Evolutionary conservation across 2,329 filamentous ascomycete genomes (phyloP).

Genomic region (Periconia sp.): DNA sequence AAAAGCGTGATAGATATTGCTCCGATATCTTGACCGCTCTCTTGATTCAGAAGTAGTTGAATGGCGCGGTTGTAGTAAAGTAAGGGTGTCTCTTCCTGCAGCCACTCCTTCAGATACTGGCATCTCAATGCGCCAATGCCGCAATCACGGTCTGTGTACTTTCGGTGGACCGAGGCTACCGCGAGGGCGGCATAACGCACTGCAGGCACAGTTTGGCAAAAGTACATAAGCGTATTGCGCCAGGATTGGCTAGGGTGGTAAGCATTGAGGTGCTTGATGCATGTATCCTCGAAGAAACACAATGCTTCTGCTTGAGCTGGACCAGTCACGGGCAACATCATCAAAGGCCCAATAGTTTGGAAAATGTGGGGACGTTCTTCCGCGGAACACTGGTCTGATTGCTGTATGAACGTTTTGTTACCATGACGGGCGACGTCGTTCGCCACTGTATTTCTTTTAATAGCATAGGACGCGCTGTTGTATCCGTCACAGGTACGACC

Average conservation of each 20-base stretch:
- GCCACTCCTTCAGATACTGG: background rate
- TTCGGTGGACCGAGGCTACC: background rate
- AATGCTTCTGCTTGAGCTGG: background rate
- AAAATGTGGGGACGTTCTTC: background rate
- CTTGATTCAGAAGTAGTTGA: background rate
- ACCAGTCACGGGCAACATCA: background rate
- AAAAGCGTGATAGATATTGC: background rate
- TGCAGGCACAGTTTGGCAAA: background rate
- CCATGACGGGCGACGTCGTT: too few species aligned
- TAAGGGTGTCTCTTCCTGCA: background rate
- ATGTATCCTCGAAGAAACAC: background rate
- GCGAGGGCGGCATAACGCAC: background rate
- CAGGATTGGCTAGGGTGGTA: background rate
- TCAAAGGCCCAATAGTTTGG: background rate
- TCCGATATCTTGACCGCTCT: background rate
- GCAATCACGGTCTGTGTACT: background rate
- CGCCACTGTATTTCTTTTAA: too few species aligned
- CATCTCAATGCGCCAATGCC: background rate
- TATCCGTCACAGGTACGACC: background rate
- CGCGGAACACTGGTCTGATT: background rate
- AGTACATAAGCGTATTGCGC: background rate
- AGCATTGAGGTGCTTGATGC: background rate
- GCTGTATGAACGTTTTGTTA: too few species aligned
- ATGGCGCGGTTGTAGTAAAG: background rate
- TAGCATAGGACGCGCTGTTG: background rate